Base-by-base conservation (phyloP, 2,329 filamentous ascomycete species). In the Geosmithia morbida region DNA sequence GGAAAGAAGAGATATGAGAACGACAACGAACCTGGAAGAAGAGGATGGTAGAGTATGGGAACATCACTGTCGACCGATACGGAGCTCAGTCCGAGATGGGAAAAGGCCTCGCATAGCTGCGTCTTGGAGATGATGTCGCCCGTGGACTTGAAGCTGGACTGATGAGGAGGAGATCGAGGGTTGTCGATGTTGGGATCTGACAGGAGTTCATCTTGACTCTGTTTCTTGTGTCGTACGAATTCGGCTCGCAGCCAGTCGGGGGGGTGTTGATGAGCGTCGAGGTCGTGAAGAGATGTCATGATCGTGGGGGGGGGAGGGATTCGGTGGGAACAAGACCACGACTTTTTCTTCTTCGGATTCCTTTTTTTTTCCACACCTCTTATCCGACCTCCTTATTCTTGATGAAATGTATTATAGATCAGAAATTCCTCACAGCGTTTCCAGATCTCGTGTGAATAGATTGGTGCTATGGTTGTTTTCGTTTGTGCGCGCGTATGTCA, bases 211-310 rank as follows among this genome's bases (percentile, higher is more conserved):
- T 64, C 56, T 2, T 71, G 62, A 0, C 79, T 73, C 39, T 77
- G 70, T 52, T 75, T 82, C 20, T 83, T 79, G 55, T 83, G 87
- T 41, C 66, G 67, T 62, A 95, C 95, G 76, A 87, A 96, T 47
- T 79, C 67, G 43, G 74, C 67, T 51, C 81, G 79, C 53, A 96
- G 70, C 45, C 70, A 63, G 13, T 81, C 77, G 2, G 88, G 85
- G 2, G 88, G 86, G 55, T 81, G 80, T 61, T 87, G 79, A 60
- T 90, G 79, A 26, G 88, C 82, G 63, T 94, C 84, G 2, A 89
- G 68, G 18, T 71, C 68, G 2, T 29, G n/a, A 7, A 49, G 43
- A 13, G 42, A 30, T 41, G 51, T 45, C 7, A 55, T 30, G 37
- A 14, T 4, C 3, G n/a, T n/a, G n/a, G n/a, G n/a, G n/a, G n/a